Conservation (phyloP, 768 basidiomycete species). For the Tulasnella sp. region DNA sequence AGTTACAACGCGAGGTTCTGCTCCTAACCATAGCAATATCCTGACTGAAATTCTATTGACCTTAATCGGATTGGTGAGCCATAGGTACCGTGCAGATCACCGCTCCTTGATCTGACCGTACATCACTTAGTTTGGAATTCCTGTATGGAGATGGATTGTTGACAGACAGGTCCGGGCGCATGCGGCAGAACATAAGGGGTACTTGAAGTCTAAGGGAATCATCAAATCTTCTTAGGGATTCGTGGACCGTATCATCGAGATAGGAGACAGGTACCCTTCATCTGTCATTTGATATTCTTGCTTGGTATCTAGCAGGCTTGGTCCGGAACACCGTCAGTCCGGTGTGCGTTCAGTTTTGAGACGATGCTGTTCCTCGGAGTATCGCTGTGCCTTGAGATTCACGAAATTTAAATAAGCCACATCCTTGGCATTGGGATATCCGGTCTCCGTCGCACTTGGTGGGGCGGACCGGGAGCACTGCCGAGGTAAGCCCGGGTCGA, state of each 20-base stretch:
- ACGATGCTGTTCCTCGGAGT: too few species aligned
- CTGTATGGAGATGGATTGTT: slow-evolving; percentile 35
- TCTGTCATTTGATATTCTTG: not conserved
- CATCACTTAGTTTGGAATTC: slow-evolving; percentile 33
- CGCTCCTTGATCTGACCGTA: not conserved
- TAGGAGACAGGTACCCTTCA: not conserved
- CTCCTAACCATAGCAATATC: slow-evolving; percentile 56
- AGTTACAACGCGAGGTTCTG: slow-evolving; percentile 58
- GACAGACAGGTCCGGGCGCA: slow-evolving; percentile 32
- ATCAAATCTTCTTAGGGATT: not conserved
- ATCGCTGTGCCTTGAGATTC: too few species aligned
- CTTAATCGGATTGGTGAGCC: slow-evolving; percentile 44
- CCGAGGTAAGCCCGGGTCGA: not conserved
- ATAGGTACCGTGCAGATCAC: not conserved
- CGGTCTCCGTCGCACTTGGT: not conserved
- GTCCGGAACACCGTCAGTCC: too few species aligned
- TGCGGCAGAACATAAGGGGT: slow-evolving; percentile 27
- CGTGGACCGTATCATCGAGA: not conserved
- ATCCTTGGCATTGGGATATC: too few species aligned
- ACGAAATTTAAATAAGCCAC: too few species aligned
- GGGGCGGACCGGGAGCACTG: not conserved
- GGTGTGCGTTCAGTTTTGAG: too few species aligned
- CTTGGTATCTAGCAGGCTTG: too few species aligned
- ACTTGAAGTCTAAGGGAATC: slow-evolving; percentile 29
- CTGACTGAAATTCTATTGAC: slow-evolving; percentile 48